Evolutionary conservation across 2,329 filamentous ascomycete genomes (phyloP).

Genomic region (Phoma sp.): DNA sequence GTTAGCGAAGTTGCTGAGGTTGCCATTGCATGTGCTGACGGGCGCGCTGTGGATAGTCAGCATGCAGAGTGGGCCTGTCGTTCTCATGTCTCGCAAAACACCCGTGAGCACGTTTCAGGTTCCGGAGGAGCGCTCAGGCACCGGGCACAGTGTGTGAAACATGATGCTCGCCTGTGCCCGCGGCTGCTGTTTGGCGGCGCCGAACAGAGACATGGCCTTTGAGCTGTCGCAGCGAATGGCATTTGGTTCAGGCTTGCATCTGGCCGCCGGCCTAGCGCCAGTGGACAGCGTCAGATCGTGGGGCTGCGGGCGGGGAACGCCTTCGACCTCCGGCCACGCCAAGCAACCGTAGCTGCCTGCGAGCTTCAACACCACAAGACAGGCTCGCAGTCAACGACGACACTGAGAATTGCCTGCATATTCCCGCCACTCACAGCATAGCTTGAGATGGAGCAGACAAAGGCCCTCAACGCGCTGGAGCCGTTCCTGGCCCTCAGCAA

Average conservation of each 20-base stretch:
- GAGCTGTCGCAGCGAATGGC: neutral
- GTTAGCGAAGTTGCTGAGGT: too few species aligned
- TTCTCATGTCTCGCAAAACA: conserved; percentile 2
- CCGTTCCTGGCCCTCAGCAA: conserved; percentile 91
- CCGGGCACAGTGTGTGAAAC: conserved; percentile 7
- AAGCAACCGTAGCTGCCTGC: conserved; percentile 24
- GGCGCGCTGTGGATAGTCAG: neutral
- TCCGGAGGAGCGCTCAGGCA: conserved; percentile 5
- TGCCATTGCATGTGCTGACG: neutral
- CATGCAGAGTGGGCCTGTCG: neutral
- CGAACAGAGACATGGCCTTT: conserved; percentile 4
- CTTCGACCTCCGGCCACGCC: conserved; percentile 7
- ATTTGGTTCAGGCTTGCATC: neutral
- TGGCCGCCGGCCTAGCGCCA: neutral
- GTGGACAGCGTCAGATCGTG: neutral
- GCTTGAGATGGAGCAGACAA: conserved; percentile 72
- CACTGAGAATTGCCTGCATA: neutral
- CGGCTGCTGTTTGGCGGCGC: neutral
- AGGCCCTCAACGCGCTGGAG: conserved; percentile 67
- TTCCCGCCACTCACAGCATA: neutral
- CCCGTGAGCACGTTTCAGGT: conserved; percentile 14
- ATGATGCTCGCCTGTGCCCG: conserved; percentile 4
- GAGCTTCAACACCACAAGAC: conserved; percentile 3
- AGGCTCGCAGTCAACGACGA: neutral
- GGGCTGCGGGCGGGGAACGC: neutral